Percentiles rank a stretch among this genome's conserved stretches.
phyloP scores from a whole-genome alignment of 2,329 filamentous ascomycete species.

The Fusarium falciforme region DNA sequence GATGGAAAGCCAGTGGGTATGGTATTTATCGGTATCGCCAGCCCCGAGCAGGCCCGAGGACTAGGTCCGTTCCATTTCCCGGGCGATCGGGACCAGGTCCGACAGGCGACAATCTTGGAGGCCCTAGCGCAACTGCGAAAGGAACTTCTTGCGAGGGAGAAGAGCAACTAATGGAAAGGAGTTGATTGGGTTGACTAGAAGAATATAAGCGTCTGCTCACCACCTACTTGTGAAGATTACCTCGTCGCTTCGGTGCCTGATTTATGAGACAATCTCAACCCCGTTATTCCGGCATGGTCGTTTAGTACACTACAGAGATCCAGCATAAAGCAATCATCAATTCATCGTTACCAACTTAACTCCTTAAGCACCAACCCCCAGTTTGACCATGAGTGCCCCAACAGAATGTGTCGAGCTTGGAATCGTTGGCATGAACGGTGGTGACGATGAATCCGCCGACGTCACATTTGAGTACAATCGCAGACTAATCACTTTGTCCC shows the following conservation, averaged over 20 bases:
- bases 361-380: background rate
- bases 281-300: background rate
- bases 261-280: background rate
- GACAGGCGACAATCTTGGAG: constrained; percentile 12
- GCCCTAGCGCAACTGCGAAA: constrained; percentile 18
- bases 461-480: background rate
- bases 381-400: background rate
- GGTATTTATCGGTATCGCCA: constrained; percentile 31
- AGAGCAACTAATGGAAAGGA: background rate
- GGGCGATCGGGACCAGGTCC: constrained; percentile 10
- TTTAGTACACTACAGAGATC: background rate
- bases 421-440: background rate
- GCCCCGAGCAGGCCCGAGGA: background rate
- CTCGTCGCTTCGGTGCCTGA: background rate
- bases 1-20: constrained; percentile 31
- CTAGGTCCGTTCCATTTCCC: constrained; percentile 33
- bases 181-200: background rate
- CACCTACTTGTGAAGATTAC: background rate
- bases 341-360: background rate
- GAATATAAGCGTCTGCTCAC: background rate
- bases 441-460: background rate
- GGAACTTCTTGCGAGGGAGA: background rate
- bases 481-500: background rate
- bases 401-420: background rate
- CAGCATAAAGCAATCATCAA: background rate